These are phyloP conservation scores for Protomyces macrosporus DNA, from an alignment of 1,139 yeast species.

Conservation along the genomic window DNA sequence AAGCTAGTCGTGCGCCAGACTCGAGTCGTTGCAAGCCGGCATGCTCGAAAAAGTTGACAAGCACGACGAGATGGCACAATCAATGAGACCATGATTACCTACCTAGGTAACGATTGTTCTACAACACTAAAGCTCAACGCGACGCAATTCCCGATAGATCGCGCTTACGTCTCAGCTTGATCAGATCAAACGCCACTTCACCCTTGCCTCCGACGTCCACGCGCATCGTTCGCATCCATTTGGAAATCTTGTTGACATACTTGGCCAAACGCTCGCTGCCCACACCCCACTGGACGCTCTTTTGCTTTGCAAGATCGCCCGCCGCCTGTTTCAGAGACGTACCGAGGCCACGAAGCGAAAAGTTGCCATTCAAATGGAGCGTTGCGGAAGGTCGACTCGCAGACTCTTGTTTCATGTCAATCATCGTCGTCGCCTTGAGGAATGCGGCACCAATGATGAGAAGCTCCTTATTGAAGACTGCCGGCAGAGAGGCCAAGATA, in stretches of 20 bases:
- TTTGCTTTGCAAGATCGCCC: slow-evolving; percentile 23
- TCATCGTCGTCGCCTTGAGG: slow-evolving; percentile 20
- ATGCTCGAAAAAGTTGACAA: no score
- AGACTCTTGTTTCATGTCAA: slow-evolving; percentile 18
- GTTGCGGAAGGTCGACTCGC: slow-evolving; percentile 5
- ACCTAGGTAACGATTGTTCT: not conserved
- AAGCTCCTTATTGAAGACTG: slow-evolving; percentile 19
- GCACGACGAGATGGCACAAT: not conserved
- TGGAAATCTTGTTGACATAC: slow-evolving; percentile 15
- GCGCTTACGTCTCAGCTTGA: slow-evolving; percentile 2
- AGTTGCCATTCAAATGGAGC: slow-evolving; percentile 2
- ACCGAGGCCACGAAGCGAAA: slow-evolving; percentile 10
- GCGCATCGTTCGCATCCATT: slow-evolving; percentile 5
- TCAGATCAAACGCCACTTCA: slow-evolving; percentile 12
- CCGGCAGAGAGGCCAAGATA: slow-evolving; percentile 5
- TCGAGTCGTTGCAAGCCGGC: no score
- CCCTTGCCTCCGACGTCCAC: slow-evolving; percentile 11
- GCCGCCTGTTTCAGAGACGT: slow-evolving; percentile 18
- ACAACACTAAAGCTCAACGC: no score
- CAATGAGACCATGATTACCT: not conserved
- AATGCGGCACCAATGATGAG: slow-evolving; percentile 23
- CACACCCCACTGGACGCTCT: slow-evolving; percentile 25
- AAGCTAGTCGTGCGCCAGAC: no score
- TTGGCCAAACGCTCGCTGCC: slow-evolving; percentile 21
- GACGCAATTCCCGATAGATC: not conserved